These are phyloP conservation scores for Asterella californica DNA, from an alignment of 225 moss, liverwort and hornwort genomes.

Conservation along the genomic window DNA sequence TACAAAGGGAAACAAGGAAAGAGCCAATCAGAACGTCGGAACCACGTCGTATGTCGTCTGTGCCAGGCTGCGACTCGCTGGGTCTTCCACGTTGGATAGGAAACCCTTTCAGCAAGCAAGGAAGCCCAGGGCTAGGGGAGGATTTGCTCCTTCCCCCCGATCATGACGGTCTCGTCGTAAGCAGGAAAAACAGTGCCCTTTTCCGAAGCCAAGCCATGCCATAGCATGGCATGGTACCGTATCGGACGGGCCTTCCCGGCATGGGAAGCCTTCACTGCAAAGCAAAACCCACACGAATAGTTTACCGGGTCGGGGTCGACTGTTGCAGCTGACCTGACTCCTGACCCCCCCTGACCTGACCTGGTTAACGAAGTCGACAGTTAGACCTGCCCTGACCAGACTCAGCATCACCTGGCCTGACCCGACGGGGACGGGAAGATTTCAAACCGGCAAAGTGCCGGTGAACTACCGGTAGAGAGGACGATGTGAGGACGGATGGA, in stretches of 20 bases:
- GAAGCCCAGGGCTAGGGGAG: neutral
- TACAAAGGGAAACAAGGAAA: neutral
- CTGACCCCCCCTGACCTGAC: too few relatives aligned
- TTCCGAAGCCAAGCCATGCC: neutral
- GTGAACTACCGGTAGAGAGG: too few relatives aligned
- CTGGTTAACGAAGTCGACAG: neutral
- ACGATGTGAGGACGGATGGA: neutral
- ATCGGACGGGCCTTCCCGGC: too few relatives aligned
- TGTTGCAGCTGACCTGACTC: neutral
- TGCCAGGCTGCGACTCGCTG: conserved; percentile 18
- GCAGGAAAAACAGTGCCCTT: too few relatives aligned
- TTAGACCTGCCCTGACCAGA: neutral
- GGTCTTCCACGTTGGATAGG: neutral
- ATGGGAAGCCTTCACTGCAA: neutral
- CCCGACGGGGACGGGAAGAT: too few relatives aligned
- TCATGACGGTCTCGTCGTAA: neutral
- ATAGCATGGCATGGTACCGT: neutral
- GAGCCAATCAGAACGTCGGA: neutral
- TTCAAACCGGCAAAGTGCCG: too few relatives aligned
- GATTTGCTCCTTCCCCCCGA: neutral
- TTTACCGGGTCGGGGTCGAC: neutral
- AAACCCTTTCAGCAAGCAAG: neutral
- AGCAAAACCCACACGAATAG: neutral
- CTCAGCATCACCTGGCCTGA: too few relatives aligned
- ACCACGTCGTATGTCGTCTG: conserved; percentile 2